These are phyloP conservation scores for Theobroma grandiflorum DNA, from an alignment of 441 rosid genomes.

Conservation along the genomic window DNA sequence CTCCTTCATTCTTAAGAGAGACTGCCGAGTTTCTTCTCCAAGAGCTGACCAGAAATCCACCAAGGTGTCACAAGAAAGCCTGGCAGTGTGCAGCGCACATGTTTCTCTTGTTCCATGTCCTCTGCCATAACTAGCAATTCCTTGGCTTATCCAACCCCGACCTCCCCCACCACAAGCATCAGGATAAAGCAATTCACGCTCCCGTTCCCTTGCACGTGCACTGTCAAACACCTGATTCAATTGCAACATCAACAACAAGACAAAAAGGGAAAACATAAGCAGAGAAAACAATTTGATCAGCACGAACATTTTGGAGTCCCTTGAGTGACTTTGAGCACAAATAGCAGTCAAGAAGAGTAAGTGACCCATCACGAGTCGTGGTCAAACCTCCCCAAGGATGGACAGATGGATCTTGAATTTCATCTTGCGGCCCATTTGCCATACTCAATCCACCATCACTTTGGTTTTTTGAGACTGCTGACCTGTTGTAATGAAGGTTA, in stretches of 20 bases:
- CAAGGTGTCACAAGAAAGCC: constrained; percentile 93
- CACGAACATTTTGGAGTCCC: constrained; percentile 81
- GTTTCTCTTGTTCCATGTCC: constrained; percentile 95
- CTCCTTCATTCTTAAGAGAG: constrained; percentile 97
- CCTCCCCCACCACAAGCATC: constrained; percentile 99
- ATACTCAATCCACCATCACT: constrained; percentile 45
- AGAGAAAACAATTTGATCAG: constrained; percentile 13
- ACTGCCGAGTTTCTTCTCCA: constrained; percentile 83
- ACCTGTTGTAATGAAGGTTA: constrained; percentile 41
- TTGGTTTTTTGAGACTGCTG: constrained; percentile 49
- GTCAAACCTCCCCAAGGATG: constrained; percentile 97
- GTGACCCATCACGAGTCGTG: constrained; percentile 76
- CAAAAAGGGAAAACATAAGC: constrained; percentile 19
- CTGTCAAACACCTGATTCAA: constrained; percentile 86
- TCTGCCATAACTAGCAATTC: constrained; percentile 80
- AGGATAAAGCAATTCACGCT: constrained; percentile 89
- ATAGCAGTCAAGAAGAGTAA: constrained; percentile 86
- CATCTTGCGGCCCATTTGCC: constrained; percentile 56
- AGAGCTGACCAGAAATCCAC: constrained; percentile 97
- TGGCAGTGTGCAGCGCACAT: constrained; percentile 92
- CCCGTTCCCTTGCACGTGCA: constrained; percentile 90
- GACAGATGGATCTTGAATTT: constrained; percentile 80
- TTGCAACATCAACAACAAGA: constrained; percentile 44
- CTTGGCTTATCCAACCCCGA: constrained; percentile 98
- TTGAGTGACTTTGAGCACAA: constrained; percentile 70